Conservation (phyloP, 306 rosid genomes). For the Rosa persica region DNA sequence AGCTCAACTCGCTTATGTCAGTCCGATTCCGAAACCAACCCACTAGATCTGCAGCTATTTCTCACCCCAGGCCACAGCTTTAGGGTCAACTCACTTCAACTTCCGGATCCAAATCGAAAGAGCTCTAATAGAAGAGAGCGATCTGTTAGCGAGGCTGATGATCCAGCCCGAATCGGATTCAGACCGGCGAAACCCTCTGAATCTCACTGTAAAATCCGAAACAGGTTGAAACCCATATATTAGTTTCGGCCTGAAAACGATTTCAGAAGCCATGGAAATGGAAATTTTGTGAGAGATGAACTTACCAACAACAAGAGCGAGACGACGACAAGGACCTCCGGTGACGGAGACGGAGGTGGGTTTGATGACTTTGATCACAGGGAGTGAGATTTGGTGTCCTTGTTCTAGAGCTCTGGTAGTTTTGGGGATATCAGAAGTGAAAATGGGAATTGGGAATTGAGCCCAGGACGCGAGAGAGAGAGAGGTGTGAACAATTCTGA, state of each 20-base stretch:
- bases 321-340: background rate
- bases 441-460: constrained; percentile 12
- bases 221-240: background rate
- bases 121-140: background rate
- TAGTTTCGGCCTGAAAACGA: background rate
- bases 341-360: background rate
- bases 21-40: constrained; percentile 6
- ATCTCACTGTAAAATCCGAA: constrained; percentile 14
- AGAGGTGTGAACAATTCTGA: constrained; percentile 35
- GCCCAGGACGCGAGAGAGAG: background rate
- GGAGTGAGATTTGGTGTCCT: constrained; percentile 9
- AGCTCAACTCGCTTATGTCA: background rate
- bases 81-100: constrained; percentile 6
- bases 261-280: background rate
- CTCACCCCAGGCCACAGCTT: background rate
- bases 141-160: background rate
- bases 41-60: constrained; percentile 39
- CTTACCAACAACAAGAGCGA: constrained; percentile 31
- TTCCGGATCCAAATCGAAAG: constrained; percentile 32
- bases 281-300: constrained; percentile 7
- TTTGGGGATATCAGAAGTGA: constrained; percentile 19
- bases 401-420: background rate
- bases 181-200: constrained; percentile 25
- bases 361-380: background rate
- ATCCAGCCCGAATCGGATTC: constrained; percentile 32